phyloP scores from a whole-genome alignment of 805 yeast genomes.

The Yarrowia sp. region DNA sequence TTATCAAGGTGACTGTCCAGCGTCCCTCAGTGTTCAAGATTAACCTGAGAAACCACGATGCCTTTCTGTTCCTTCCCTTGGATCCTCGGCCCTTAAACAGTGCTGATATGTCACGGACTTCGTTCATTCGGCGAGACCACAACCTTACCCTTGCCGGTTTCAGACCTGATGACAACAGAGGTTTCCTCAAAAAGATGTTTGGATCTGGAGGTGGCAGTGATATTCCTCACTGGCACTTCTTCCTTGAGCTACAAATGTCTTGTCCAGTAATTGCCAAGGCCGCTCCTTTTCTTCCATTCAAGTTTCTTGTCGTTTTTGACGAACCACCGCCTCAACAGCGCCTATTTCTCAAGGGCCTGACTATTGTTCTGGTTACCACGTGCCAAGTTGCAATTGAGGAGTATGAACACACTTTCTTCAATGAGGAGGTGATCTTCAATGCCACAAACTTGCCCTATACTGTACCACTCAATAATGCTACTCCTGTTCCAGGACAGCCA shows the following conservation, averaged over 20 bases:
- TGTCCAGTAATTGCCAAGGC: constrained; percentile 22
- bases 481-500: constrained; percentile 13
- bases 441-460: constrained; percentile 17
- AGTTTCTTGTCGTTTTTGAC: constrained; percentile 29
- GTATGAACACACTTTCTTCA: constrained; percentile 30
- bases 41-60: constrained; percentile 48
- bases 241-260: constrained; percentile 28
- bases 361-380: constrained; percentile 36
- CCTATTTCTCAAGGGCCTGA: constrained; percentile 44
- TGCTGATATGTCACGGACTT: constrained; percentile 33
- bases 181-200: constrained; percentile 25
- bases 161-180: constrained; percentile 20
- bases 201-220: constrained; percentile 27
- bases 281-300: constrained; percentile 29
- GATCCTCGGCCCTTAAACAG: constrained; percentile 32
- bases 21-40: constrained; percentile 48
- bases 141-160: constrained; percentile 27
- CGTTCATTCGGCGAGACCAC: constrained; percentile 43
- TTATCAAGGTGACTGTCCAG: constrained; percentile 59
- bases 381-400: constrained; percentile 37
- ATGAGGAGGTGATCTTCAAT: constrained; percentile 30
- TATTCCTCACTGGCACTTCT: constrained; percentile 12
- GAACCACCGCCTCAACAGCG: constrained; percentile 27
- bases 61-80: constrained; percentile 52
- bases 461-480: not conserved